Percentiles rank a stretch among this genome's conserved stretches.
Conservation (phyloP, 1,284 basidiomycete species). For the Cryptococcus wingfieldii region DNA sequence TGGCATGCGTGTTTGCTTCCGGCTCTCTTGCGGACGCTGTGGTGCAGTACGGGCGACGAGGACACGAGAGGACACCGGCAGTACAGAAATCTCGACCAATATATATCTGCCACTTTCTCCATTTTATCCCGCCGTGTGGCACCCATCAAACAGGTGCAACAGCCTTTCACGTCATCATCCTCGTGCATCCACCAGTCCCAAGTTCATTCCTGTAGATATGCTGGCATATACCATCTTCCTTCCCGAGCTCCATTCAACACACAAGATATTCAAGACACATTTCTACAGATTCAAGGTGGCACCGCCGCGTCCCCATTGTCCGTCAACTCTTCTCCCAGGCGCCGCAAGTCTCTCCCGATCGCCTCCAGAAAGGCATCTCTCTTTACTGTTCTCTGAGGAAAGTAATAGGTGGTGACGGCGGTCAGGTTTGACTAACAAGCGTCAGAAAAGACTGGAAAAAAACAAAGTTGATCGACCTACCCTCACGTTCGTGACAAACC, state of each 20-base stretch:
- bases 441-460: neutral
- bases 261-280: neutral
- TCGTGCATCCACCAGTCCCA: neutral
- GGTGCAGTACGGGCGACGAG: too few relatives aligned
- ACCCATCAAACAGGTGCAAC: too few relatives aligned
- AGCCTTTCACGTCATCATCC: too few relatives aligned
- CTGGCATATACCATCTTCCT: too few relatives aligned
- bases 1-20: too few relatives aligned
- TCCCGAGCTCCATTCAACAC: neutral
- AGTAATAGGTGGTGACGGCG: constrained; percentile 32
- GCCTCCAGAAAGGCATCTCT: constrained; percentile 41
- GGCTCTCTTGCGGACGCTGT: too few relatives aligned
- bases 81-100: too few relatives aligned
- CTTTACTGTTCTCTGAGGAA: constrained; percentile 20
- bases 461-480: constrained; percentile 40
- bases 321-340: constrained; percentile 37
- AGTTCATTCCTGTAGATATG: too few relatives aligned
- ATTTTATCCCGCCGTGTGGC: too few relatives aligned
- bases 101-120: too few relatives aligned
- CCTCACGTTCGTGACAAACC: constrained; percentile 43
- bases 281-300: constrained; percentile 1
- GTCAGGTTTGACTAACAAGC: constrained; percentile 31
- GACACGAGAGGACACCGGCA: too few relatives aligned
- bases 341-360: constrained; percentile 35
- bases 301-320: constrained; percentile 32